These are phyloP conservation scores for Thalassiosira allenii DNA, from an alignment of 352 stramenopile genomes.

Conservation along the genomic window DNA sequence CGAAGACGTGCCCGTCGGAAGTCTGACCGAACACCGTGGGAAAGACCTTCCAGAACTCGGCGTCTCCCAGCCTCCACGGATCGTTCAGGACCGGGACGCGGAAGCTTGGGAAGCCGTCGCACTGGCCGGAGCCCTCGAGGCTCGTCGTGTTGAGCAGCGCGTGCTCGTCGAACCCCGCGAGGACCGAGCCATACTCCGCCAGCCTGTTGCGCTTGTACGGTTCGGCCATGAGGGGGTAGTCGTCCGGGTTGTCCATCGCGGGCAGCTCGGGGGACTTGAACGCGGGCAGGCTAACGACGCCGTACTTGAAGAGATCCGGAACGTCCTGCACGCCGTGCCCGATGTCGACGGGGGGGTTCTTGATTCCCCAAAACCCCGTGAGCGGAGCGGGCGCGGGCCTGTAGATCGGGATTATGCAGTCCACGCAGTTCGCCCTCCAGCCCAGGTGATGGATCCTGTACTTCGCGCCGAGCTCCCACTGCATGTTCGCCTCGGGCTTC, in stretches of 20 bases:
- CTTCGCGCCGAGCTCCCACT: constrained; percentile 9
- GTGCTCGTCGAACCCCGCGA: constrained; percentile 28
- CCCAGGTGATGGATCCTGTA: constrained; percentile 16
- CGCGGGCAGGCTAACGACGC: constrained; percentile 20
- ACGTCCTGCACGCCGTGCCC: constrained; percentile 4
- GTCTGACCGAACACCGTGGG: constrained; percentile 39
- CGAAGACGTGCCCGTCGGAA: constrained; percentile 15
- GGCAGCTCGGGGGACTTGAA: constrained; percentile 37
- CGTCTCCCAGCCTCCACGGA: background rate
- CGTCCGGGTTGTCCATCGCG: constrained; percentile 23
- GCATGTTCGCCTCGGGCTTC: constrained; percentile 11
- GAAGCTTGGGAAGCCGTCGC: constrained; percentile 39
- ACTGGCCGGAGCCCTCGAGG: constrained; percentile 24
- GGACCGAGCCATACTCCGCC: no score
- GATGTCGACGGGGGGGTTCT: constrained; percentile 24
- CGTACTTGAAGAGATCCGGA: background rate
- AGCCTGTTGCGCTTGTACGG: no score
- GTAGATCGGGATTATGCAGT: constrained; percentile 28
- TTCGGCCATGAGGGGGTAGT: constrained; percentile 24
- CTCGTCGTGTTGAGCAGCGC: constrained; percentile 40
- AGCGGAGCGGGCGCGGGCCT: no score
- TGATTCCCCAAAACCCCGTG: background rate
- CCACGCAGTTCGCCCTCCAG: constrained; percentile 36
- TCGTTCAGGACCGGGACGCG: constrained; percentile 20
- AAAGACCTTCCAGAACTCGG: constrained; percentile 1